Conservation (phyloP, 2,329 filamentous ascomycete species). For the Neonectria faginata region DNA sequence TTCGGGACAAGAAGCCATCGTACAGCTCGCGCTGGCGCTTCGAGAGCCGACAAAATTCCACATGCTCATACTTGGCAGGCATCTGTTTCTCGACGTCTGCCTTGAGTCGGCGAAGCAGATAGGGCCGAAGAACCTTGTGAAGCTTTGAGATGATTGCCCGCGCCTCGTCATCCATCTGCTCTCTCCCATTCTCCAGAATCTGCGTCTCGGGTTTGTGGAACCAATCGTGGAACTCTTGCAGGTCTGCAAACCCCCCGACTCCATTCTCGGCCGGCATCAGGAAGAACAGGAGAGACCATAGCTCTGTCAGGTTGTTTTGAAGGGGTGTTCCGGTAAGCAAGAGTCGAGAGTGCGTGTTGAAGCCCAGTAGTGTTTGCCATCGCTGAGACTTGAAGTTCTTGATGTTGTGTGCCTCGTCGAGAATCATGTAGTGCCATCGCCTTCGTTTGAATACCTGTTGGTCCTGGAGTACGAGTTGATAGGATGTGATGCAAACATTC, state of each 20-base stretch:
- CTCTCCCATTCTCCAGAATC: constrained; percentile 92
- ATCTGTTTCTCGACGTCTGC: constrained; percentile 99
- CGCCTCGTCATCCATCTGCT: constrained; percentile 94
- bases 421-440: constrained; percentile 96
- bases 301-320: constrained; percentile 95
- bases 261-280: constrained; percentile 91
- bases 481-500: constrained; percentile 98
- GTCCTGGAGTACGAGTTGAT: constrained; percentile 95
- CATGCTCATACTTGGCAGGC: constrained; percentile 97
- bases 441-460: constrained; percentile 93
- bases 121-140: constrained; percentile 92
- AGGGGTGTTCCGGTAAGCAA: constrained; percentile 93
- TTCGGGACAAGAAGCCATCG: constrained; percentile 92
- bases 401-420: constrained; percentile 99
- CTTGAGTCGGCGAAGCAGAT: constrained; percentile 90
- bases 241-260: constrained; percentile 88
- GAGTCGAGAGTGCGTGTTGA: constrained; percentile 89
- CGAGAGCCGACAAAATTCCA: constrained; percentile 93
- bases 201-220: constrained; percentile 96
- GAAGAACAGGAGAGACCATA: constrained; percentile 98
- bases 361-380: constrained; percentile 94
- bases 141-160: constrained; percentile 92
- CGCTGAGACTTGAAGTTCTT: constrained; percentile 99
- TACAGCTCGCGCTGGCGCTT: constrained; percentile 96
- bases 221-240: constrained; percentile 97